phyloP scores from a whole-genome alignment of 2,329 filamentous ascomycete species.

The Curvularia hawaiiensis region DNA sequence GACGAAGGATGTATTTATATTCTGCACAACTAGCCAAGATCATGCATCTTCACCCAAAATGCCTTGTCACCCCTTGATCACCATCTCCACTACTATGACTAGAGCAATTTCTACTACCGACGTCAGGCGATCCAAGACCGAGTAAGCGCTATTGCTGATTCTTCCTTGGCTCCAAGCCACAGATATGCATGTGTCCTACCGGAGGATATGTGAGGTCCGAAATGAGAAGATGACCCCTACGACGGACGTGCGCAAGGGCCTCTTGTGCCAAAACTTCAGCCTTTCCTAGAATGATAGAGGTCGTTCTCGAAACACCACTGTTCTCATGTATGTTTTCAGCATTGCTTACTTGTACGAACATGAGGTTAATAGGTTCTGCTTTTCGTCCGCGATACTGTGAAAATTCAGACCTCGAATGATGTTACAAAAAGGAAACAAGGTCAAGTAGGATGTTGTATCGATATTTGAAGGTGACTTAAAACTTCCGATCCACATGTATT shows the following conservation, averaged over 20 bases:
- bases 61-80: background rate
- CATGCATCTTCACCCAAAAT: background rate
- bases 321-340: background rate
- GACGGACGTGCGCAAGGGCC: background rate
- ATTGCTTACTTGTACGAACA: background rate
- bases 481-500: too few species aligned
- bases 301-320: background rate
- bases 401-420: background rate
- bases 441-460: too few species aligned
- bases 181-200: background rate
- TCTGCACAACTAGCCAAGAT: background rate
- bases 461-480: too few species aligned
- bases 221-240: background rate
- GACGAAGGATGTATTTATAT: background rate
- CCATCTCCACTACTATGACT: too few species aligned
- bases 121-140: background rate
- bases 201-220: background rate
- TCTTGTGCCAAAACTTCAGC: background rate
- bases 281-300: background rate
- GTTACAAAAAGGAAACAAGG: background rate
- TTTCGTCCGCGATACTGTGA: background rate
- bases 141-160: background rate
- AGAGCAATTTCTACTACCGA: background rate
- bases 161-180: background rate
- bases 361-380: background rate